A percentile compares a stretch with the other conserved stretches of the same genome.
These are phyloP conservation scores for Diversispora eburnea DNA, from an alignment of 192 early-diverging fungal species.

Conservation along the genomic window DNA sequence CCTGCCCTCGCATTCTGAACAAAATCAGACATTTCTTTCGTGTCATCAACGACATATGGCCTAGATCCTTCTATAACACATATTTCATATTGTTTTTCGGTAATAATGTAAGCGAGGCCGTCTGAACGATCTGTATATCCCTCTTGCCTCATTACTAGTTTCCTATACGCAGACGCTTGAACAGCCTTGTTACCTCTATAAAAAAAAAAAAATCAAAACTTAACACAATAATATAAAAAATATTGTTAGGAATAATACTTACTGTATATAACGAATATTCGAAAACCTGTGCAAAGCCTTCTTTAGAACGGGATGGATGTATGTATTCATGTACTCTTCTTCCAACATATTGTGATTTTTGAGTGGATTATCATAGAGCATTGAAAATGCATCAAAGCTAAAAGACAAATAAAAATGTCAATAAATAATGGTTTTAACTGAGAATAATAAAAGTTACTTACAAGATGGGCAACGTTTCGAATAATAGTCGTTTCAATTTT, in stretches of 20 bases:
- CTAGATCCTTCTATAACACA: slow-evolving; percentile 19
- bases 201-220: slow-evolving; percentile 2
- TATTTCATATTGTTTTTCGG: slow-evolving; percentile 21
- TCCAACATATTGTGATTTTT: slow-evolving; percentile 18
- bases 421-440: not conserved
- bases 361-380: slow-evolving; percentile 14
- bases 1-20: slow-evolving; percentile 14
- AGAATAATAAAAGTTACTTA: slow-evolving; percentile 19
- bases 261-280: slow-evolving; percentile 14
- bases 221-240: not conserved
- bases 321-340: slow-evolving; percentile 26
- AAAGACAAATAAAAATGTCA: slow-evolving; percentile 23
- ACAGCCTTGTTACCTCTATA: slow-evolving; percentile 18
- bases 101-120: slow-evolving; percentile 10
- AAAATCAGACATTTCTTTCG: slow-evolving; percentile 23
- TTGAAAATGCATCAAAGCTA: slow-evolving; percentile 20
- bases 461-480: slow-evolving; percentile 23
- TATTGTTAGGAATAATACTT: slow-evolving; percentile 19
- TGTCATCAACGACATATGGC: slow-evolving; percentile 5
- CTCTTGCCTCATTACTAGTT: slow-evolving; percentile 11
- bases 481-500: slow-evolving; percentile 23
- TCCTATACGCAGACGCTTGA: slow-evolving; percentile 22
- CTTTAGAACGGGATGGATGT: slow-evolving; percentile 22
- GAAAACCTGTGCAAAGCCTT: slow-evolving; percentile 21
- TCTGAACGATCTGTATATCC: slow-evolving; percentile 20